A percentile compares a stretch with the other conserved stretches of the same genome.
Conservation (phyloP, 164 flowering plant species). For the Vitis amurensis region DNA sequence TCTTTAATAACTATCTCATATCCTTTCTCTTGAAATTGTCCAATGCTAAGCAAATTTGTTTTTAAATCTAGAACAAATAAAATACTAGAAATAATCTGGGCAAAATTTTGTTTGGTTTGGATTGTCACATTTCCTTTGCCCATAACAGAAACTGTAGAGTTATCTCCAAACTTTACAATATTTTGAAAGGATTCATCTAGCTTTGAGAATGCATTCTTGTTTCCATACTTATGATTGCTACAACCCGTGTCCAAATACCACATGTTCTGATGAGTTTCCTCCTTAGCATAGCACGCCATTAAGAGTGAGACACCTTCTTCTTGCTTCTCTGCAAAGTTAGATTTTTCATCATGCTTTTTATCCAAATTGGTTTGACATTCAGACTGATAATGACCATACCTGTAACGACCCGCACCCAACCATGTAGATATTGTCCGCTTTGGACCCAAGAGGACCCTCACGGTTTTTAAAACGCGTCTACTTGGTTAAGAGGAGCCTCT, state of each 20-base stretch:
- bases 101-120: background rate
- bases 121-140: slow-evolving; percentile 11
- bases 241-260: slow-evolving; percentile 2
- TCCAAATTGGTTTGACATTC: no score
- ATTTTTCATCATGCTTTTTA: no score
- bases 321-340: slow-evolving; percentile 4
- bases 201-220: background rate
- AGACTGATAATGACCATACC: no score
- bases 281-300: slow-evolving; percentile 1
- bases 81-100: background rate
- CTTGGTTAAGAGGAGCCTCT: no score
- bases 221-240: slow-evolving; percentile 5
- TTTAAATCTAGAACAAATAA: slow-evolving; percentile 12
- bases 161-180: slow-evolving; percentile 5
- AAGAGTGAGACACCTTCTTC: slow-evolving; percentile 6
- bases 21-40: slow-evolving; percentile 11
- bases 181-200: slow-evolving; percentile 2
- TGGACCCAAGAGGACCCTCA: no score
- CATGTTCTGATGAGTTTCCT: slow-evolving; percentile 1
- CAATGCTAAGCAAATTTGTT: slow-evolving; percentile 4
- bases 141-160: background rate
- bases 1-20: background rate
- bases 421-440: no score
- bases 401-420: no score
- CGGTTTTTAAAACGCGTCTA: no score